Conservation (phyloP, 805 yeast genomes). For the Hyphopichia homilentoma region DNA sequence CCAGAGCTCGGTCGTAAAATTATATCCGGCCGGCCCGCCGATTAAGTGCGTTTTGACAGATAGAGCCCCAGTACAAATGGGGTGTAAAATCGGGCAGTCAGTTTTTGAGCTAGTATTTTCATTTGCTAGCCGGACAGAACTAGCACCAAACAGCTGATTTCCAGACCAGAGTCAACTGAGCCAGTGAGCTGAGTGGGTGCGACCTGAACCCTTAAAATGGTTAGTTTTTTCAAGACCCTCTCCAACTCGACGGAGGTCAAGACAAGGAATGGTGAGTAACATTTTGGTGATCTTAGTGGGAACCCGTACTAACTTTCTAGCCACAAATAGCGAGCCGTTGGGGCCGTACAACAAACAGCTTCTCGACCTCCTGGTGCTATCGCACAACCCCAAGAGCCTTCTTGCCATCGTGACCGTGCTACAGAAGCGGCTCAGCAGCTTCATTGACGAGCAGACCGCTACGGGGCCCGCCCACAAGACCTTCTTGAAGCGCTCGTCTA, state of each 20-base stretch:
- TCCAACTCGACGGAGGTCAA: constrained; percentile 12
- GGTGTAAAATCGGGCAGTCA: too few relatives aligned
- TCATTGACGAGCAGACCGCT: not conserved
- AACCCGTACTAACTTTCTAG: constrained; percentile 18
- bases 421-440: constrained; percentile 32
- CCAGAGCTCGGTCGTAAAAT: too few relatives aligned
- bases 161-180: too few relatives aligned
- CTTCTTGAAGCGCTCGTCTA: constrained; percentile 1
- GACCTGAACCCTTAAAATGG: too few relatives aligned
- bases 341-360: constrained; percentile 58
- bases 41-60: too few relatives aligned
- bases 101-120: too few relatives aligned
- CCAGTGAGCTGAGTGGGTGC: too few relatives aligned
- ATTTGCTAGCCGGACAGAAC: too few relatives aligned
- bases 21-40: too few relatives aligned
- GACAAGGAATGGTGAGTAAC: constrained; percentile 13
- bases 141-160: too few relatives aligned
- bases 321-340: constrained; percentile 50
- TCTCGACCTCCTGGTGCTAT: constrained; percentile 46
- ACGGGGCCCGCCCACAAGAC: not conserved
- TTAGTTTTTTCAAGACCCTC: constrained; percentile 9
- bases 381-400: constrained; percentile 38
- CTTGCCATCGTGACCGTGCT: constrained; percentile 37
- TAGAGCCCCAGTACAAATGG: too few relatives aligned
- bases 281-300: not conserved